A percentile compares a stretch with the other conserved stretches of the same genome.
phyloP scores from a whole-genome alignment of 441 rosid species.

The Bocquillonia castaneifolia region DNA sequence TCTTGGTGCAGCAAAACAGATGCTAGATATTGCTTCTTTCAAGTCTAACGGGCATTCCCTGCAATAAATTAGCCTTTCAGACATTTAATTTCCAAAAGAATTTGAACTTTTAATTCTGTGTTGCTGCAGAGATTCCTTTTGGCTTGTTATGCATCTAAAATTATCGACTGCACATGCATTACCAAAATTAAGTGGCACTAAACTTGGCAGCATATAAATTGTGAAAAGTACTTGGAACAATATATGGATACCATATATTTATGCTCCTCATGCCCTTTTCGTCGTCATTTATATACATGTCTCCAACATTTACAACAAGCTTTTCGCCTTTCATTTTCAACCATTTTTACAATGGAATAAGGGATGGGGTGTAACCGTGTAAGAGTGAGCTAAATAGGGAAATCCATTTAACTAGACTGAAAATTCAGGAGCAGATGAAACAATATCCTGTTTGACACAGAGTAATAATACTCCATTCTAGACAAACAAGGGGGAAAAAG shows the following conservation, averaged over 20 bases:
- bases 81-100: not conserved
- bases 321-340: not conserved
- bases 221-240: not conserved
- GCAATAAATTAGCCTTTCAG: constrained; percentile 20
- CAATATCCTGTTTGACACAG: not conserved
- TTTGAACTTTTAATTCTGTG: not conserved
- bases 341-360: not conserved
- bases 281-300: not conserved
- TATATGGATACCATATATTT: not conserved
- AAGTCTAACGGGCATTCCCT: constrained; percentile 96
- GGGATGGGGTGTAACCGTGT: not conserved
- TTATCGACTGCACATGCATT: not conserved
- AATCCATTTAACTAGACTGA: not conserved
- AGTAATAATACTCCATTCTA: not conserved
- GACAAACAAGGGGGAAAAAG: not conserved
- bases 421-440: not conserved
- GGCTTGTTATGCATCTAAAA: not conserved
- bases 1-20: constrained; percentile 96
- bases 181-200: not conserved
- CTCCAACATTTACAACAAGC: not conserved
- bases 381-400: not conserved
- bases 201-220: not conserved
- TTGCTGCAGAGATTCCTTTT: constrained; percentile 10
- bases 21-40: constrained; percentile 91
- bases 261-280: no score